Evolutionary conservation across 1,139 yeast genomes (phyloP).

Genomic region (Diutina mesorugosa): DNA sequence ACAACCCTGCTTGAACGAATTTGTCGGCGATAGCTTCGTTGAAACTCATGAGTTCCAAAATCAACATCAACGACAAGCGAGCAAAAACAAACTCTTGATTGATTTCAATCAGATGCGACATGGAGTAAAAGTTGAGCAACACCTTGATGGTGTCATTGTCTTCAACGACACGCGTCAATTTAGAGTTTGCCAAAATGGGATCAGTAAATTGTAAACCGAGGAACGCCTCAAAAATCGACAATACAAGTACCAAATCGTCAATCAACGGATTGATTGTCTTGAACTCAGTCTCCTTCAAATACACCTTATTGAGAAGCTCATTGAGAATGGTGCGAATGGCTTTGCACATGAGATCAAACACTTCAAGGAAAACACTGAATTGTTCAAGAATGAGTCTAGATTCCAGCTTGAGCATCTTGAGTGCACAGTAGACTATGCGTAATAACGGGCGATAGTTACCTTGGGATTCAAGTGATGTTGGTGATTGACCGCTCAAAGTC

Average conservation of each 20-base stretch:
- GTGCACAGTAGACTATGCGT: conserved; percentile 39
- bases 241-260: conserved; percentile 53
- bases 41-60: conserved; percentile 55
- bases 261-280: conserved; percentile 26
- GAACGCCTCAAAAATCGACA: conserved; percentile 21
- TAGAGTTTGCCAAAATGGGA: conserved; percentile 34
- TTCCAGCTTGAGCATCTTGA: conserved; percentile 30
- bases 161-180: conserved; percentile 30
- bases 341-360: conserved; percentile 46
- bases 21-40: conserved; percentile 49
- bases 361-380: conserved; percentile 38
- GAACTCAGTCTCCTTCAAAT: conserved; percentile 18
- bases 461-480: not conserved
- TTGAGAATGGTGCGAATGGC: conserved; percentile 43
- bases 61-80: conserved; percentile 55
- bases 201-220: conserved; percentile 27
- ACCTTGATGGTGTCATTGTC: conserved; percentile 46
- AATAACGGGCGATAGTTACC: conserved; percentile 41
- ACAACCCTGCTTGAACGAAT: conserved; percentile 51
- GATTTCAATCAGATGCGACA: conserved; percentile 48
- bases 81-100: conserved; percentile 61
- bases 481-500: not conserved
- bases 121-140: conserved; percentile 53
- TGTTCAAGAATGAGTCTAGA: conserved; percentile 30
- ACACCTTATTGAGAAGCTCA: conserved; percentile 44